These are phyloP conservation scores for Penicillium parvum DNA, from an alignment of 495 filamentous ascomycete species.

Conservation along the genomic window DNA sequence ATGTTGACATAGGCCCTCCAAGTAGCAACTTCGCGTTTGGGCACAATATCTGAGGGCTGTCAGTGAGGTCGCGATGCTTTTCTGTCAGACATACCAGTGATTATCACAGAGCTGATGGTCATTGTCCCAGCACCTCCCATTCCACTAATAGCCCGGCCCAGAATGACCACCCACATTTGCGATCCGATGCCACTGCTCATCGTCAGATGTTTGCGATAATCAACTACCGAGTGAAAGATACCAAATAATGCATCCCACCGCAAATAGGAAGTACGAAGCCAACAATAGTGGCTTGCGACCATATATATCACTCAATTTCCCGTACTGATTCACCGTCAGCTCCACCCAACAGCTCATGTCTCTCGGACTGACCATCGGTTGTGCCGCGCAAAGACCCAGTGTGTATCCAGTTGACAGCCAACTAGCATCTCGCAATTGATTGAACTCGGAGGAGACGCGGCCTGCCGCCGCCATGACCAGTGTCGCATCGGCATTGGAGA, in stretches of 20 bases:
- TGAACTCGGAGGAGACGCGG: conserved; percentile 63
- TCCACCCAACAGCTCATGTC: neutral
- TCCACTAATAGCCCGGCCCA: conserved; percentile 56
- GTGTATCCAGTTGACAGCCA: conserved; percentile 67
- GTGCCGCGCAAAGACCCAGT: conserved; percentile 55
- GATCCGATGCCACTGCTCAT: conserved; percentile 45
- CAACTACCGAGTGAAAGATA: neutral
- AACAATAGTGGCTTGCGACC: conserved; percentile 40
- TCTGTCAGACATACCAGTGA: conserved; percentile 44
- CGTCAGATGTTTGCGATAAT: conserved; percentile 1
- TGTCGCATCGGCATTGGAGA: conserved; percentile 57
- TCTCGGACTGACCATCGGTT: conserved; percentile 43
- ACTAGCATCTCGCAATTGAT: conserved; percentile 51
- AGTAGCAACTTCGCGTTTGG: conserved; percentile 59
- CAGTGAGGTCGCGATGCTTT: neutral
- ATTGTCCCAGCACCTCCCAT: conserved; percentile 56
- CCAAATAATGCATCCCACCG: conserved; percentile 39
- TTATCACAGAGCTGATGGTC: conserved; percentile 54
- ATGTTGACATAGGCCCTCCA: conserved; percentile 67
- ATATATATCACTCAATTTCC: conserved; percentile 47
- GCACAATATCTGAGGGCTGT: conserved; percentile 49
- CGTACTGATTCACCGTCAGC: conserved; percentile 25
- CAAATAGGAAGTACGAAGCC: conserved; percentile 41
- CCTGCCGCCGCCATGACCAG: conserved; percentile 60
- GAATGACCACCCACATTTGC: conserved; percentile 49